These are phyloP conservation scores for Auricularia auricula-judae DNA, from an alignment of 768 basidiomycete species.

Conservation along the genomic window DNA sequence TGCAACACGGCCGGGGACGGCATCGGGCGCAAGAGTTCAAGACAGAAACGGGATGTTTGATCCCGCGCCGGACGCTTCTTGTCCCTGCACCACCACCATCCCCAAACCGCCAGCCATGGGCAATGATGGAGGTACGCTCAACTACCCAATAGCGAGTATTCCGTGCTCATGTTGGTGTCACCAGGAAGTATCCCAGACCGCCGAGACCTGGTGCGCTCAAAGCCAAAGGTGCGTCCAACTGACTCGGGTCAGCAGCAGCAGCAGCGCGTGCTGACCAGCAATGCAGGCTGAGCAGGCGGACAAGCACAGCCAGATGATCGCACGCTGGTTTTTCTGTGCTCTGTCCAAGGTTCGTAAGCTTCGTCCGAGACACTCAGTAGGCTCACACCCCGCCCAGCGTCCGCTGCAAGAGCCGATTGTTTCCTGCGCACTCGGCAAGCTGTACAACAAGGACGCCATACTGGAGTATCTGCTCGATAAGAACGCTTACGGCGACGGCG, in stretches of 20 bases:
- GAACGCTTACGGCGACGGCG: conserved; percentile 79
- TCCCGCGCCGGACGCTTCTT: too few species aligned
- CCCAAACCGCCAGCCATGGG: conserved; percentile 38
- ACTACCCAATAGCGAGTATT: too few species aligned
- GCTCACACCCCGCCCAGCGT: conserved; percentile 32
- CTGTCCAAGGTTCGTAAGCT: conserved; percentile 68
- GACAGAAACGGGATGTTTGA: background rate
- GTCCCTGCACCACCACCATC: too few species aligned
- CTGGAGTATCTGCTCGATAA: conserved; percentile 84
- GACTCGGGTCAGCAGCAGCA: background rate
- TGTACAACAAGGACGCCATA: conserved; percentile 94
- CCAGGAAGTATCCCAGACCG: conserved; percentile 74
- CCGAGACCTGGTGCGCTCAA: conserved; percentile 63
- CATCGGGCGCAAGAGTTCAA: background rate
- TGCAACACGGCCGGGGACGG: background rate
- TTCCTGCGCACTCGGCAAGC: conserved; percentile 81
- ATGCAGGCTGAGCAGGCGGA: conserved; percentile 73
- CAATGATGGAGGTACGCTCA: conserved; percentile 52
- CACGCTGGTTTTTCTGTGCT: conserved; percentile 88
- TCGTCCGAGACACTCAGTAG: background rate
- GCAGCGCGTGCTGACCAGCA: background rate
- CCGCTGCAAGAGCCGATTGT: conserved; percentile 86
- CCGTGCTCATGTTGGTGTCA: background rate
- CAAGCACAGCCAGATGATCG: conserved; percentile 79
- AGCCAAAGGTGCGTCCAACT: conserved; percentile 43